Evolutionary conservation across 208 protist genomes (phyloP), one percentile per base, ranked within the genome.

Genomic region (Eutreptiella sp.): DNA sequence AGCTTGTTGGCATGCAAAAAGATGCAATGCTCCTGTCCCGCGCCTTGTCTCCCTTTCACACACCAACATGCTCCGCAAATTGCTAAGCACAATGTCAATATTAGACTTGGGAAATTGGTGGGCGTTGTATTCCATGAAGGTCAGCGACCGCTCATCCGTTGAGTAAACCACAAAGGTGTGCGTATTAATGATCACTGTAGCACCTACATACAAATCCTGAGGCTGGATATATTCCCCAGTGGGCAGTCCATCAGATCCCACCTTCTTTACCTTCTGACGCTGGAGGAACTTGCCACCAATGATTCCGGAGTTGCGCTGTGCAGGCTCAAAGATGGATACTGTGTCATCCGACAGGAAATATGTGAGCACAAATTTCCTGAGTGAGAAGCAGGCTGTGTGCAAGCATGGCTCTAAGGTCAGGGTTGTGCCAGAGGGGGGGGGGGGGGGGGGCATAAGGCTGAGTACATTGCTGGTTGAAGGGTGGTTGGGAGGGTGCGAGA

Each of bases 231-330:
- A 79, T 14, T 75, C 47, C 7, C 34, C 21, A 29, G 46, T 68
- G n/a, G 59, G 33, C n/a, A n/a, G n/a, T n/a, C n/a, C n/a, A n/a
- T n/a, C n/a, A n/a, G n/a, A n/a, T 38, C 83, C 73, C 0, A 77
- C 46, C 7, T 73, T 72, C 57, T 74, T 79, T 16, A 91, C 76
- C 29, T 74, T 69, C 54, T 84, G 74, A 4, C 90, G 79, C 71
- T 88, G 82, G 24, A 96, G 70, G 50, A 96, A 96, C 73, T 90
- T 93, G 32, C 90, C 90, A 14, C 88, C 90, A 24, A 93, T 75
- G 66, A 94, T 85, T 61, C 90, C 90, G 47, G 83, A 92, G 80
- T 96, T 96, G 33, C 89, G 84, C 39, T 81, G 70, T 9, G 86
- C 73, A 3, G 86, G 84, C 62, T 92, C 87, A 59, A 83, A 93